A percentile compares a stretch with the other conserved stretches of the same genome.
Conservation (phyloP, 1,139 yeast genomes). For the Magnusiomyces magnusii region DNA sequence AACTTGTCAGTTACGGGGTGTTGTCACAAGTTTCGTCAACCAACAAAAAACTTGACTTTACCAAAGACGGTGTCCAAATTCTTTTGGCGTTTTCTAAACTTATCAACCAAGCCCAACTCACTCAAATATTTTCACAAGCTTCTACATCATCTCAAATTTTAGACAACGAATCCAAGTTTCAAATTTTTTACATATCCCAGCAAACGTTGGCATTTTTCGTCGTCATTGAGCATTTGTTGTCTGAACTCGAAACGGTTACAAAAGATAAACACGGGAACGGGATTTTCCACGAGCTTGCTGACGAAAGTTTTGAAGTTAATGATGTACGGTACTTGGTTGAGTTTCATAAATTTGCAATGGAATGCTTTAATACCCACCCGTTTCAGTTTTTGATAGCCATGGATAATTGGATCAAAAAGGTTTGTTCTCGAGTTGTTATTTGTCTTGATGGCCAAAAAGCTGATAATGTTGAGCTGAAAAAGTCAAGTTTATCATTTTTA, state of each 20-base stretch:
- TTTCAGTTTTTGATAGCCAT: background rate
- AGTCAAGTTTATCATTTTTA: background rate
- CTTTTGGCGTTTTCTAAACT: background rate
- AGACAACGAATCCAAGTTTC: background rate
- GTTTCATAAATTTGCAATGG: background rate
- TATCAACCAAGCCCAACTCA: background rate
- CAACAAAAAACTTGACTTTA: background rate
- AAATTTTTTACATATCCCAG: background rate
- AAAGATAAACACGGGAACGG: background rate
- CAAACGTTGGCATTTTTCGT: background rate
- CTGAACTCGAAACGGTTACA: background rate
- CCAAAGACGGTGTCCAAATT: background rate
- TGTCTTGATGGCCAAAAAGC: background rate
- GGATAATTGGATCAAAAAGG: background rate
- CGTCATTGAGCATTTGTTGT: background rate
- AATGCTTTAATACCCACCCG: background rate
- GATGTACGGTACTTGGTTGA: background rate
- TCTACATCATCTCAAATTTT: background rate
- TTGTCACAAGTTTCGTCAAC: background rate
- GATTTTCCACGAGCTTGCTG: background rate
- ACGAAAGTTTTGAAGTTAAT: background rate
- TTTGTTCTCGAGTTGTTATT: background rate
- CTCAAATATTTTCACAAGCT: background rate
- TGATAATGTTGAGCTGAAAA: too few species aligned
- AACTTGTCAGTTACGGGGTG: background rate